phyloP scores from a whole-genome alignment of 2,329 filamentous ascomycete genomes.

The Cadophora luteo-olivacea region DNA sequence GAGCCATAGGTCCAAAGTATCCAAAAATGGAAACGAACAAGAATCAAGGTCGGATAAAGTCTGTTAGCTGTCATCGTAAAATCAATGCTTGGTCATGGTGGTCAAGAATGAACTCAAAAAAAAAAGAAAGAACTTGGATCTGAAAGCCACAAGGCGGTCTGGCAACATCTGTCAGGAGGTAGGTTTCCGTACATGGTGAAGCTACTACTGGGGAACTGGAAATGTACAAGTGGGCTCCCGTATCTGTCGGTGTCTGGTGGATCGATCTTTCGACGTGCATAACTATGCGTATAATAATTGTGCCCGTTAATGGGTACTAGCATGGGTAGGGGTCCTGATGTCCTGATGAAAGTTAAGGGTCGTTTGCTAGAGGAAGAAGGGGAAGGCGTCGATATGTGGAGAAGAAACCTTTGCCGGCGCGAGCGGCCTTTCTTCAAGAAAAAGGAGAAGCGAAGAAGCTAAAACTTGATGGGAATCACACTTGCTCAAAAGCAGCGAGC shows the following conservation, averaged over 20 bases:
- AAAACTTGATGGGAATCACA: neutral
- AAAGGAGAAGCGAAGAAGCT: neutral
- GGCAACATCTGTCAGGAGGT: neutral
- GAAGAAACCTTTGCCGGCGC: neutral
- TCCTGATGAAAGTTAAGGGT: neutral
- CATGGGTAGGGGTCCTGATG: neutral
- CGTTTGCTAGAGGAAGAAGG: neutral
- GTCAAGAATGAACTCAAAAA: neutral
- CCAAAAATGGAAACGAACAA: neutral
- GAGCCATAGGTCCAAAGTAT: neutral
- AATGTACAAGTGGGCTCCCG: neutral
- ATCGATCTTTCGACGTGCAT: neutral
- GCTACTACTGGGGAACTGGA: too few species aligned
- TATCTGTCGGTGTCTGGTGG: neutral
- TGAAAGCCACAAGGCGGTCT: neutral
- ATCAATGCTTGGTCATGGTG: neutral
- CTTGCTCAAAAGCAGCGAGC: conserved; percentile 8
- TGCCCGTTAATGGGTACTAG: neutral
- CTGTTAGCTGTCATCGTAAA: conserved; percentile 1
- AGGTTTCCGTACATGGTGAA: too few species aligned
- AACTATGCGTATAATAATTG: conserved; percentile 4
- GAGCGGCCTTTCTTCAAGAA: neutral
- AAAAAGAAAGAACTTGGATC: neutral
- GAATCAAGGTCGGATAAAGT: neutral
- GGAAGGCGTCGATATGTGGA: neutral